Evolutionary conservation across 352 stramenopile species (phyloP).

Genomic region (Phytophthora colocasiae): DNA sequence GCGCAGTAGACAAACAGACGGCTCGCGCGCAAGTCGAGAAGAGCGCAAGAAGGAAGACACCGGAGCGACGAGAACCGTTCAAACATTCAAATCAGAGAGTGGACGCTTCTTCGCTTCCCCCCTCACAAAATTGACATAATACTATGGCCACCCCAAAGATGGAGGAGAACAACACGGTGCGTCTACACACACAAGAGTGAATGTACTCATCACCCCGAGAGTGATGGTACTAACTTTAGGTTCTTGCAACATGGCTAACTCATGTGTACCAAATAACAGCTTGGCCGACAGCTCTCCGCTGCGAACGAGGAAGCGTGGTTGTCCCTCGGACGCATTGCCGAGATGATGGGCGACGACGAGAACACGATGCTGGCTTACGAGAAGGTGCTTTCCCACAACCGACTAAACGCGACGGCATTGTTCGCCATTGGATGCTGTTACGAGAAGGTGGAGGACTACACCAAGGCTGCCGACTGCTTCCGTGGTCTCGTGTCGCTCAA

Average conservation of each 20-base stretch:
- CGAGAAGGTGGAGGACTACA: constrained; percentile 90
- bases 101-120: not conserved
- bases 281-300: constrained; percentile 73
- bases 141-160: constrained; percentile 82
- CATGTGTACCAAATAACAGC: constrained; percentile 35
- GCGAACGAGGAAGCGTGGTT: constrained; percentile 88
- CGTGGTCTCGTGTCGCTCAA: constrained; percentile 85
- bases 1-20: constrained; percentile 55
- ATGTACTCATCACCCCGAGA: constrained; percentile 8
- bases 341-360: constrained; percentile 91
- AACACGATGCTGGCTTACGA: constrained; percentile 91
- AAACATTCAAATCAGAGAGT: constrained; percentile 21
- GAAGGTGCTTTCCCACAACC: constrained; percentile 90
- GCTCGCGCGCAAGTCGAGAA: constrained; percentile 36
- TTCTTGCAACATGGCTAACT: constrained; percentile 4
- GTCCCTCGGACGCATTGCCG: constrained; percentile 83
- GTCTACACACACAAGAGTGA: constrained; percentile 20
- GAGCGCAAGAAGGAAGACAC: constrained; percentile 8
- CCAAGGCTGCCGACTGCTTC: constrained; percentile 88
- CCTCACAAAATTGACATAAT: constrained; percentile 1
- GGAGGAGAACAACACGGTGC: constrained; percentile 79
- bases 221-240: constrained; percentile 13
- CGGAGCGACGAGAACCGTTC: not conserved
- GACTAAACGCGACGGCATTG: constrained; percentile 80
- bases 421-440: constrained; percentile 89